Evolutionary conservation across 2,329 filamentous ascomycete genomes (phyloP).

Genomic region (Botrytis sinoallii): DNA sequence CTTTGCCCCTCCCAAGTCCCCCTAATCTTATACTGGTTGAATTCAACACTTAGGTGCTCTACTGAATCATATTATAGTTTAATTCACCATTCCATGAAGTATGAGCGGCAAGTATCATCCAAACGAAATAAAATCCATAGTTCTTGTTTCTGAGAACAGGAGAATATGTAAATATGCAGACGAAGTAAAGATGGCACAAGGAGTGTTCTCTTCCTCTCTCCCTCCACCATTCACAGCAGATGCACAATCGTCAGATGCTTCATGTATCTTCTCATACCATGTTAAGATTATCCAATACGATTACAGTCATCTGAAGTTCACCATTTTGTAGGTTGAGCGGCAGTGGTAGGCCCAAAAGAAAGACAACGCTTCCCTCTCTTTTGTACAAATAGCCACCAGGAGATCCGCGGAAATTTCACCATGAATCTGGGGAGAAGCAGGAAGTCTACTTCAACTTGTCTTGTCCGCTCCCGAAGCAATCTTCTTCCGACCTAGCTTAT

Average conservation of each 20-base stretch:
- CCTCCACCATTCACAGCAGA: background rate
- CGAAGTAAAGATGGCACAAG: accelerated
- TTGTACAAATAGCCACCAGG: accelerated
- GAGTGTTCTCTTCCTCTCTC: background rate
- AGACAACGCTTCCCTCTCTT: background rate
- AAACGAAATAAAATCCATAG: accelerated
- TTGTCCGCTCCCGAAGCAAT: accelerated
- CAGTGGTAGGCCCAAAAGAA: background rate
- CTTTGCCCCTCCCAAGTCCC: background rate
- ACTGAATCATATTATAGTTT: accelerated
- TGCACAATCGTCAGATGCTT: background rate
- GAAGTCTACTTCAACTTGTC: background rate
- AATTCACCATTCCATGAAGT: background rate
- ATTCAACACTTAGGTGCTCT: background rate
- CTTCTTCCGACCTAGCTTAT: background rate
- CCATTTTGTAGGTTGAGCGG: accelerated
- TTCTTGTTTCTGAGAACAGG: background rate
- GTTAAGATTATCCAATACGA: accelerated
- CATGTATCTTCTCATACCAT: background rate
- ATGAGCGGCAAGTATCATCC: background rate
- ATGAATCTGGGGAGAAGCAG: accelerated
- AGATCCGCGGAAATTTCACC: accelerated
- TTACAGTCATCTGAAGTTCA: background rate
- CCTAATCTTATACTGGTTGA: background rate
- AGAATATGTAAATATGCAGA: accelerated